phyloP scores from a whole-genome alignment of 345 rosid genomes.

The Litchi chinensis region DNA sequence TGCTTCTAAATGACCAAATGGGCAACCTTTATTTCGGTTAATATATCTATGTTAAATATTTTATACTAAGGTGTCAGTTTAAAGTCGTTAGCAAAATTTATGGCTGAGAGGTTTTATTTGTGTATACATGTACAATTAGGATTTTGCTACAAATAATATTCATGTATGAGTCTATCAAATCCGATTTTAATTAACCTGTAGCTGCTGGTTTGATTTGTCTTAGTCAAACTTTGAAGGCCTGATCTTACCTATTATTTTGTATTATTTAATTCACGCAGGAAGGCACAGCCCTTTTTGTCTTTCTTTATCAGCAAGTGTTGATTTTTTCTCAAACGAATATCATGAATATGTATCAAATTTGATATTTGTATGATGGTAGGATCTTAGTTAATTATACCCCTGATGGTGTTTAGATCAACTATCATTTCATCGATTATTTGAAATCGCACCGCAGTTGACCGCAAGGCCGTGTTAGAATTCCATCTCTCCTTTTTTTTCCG shows the following conservation, averaged over 20 bases:
- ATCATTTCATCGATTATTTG: neutral
- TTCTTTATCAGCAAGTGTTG: neutral
- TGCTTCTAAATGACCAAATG: too few relatives aligned
- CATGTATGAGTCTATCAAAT: neutral
- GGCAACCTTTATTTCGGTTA: too few relatives aligned
- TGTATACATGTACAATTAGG: neutral
- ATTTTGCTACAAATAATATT: too few relatives aligned
- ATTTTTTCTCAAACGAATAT: neutral
- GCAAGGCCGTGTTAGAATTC: neutral
- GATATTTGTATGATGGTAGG: too few relatives aligned
- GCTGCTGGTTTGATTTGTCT: neutral
- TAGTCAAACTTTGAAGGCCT: slow-evolving; percentile 8
- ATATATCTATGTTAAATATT: too few relatives aligned
- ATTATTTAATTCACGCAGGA: neutral
- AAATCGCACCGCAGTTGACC: neutral
- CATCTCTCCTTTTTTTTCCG: too few relatives aligned
- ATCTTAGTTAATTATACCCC: too few relatives aligned
- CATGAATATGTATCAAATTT: too few relatives aligned
- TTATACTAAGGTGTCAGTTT: neutral
- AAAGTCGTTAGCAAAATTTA: neutral
- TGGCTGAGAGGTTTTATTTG: neutral
- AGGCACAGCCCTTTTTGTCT: too few relatives aligned
- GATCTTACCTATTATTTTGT: neutral
- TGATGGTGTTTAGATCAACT: too few relatives aligned
- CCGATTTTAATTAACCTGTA: neutral